These are phyloP conservation scores for Brassica carinata DNA, from an alignment of 345 rosid species.

Conservation along the genomic window DNA sequence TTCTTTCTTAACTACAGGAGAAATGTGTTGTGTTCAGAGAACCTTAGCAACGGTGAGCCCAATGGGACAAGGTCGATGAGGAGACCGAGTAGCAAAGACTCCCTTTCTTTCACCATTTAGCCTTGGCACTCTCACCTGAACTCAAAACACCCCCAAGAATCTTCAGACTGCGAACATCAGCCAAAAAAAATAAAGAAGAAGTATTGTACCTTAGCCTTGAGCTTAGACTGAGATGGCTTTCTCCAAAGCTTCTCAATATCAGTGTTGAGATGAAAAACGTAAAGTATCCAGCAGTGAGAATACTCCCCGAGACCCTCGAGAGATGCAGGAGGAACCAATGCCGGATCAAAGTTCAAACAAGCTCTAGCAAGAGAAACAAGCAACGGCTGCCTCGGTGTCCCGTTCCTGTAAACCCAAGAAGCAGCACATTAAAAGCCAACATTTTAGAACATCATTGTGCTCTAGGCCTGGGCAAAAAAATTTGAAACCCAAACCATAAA, in stretches of 20 bases:
- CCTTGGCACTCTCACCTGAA: slow-evolving; percentile 83
- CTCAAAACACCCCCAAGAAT: no score
- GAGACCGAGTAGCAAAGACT: slow-evolving; percentile 88
- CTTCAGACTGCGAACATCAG: no score
- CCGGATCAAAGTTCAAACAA: slow-evolving; percentile 59
- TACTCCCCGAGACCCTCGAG: slow-evolving; percentile 88
- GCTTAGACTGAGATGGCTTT: slow-evolving; percentile 80
- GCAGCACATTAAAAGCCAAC: background rate
- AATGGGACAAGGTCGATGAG: slow-evolving; percentile 92
- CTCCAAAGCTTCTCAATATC: slow-evolving; percentile 93
- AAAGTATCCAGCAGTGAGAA: slow-evolving; percentile 93
- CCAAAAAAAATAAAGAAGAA: no score
- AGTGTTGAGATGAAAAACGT: slow-evolving; percentile 90
- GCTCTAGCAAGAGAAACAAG: slow-evolving; percentile 91
- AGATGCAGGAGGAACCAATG: slow-evolving; percentile 89
- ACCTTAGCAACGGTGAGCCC: slow-evolving; percentile 97
- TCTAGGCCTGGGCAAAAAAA: no score
- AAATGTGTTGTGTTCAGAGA: background rate
- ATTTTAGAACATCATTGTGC: background rate
- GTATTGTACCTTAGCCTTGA: slow-evolving; percentile 64
- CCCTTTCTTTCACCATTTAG: slow-evolving; percentile 79
- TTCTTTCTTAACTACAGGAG: background rate
- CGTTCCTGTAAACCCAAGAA: slow-evolving; percentile 57
- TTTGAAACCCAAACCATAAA: no score
- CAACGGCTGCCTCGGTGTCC: slow-evolving; percentile 92